Evolutionary conservation across 2,329 filamentous ascomycete species (phyloP), one percentile per base, ranked within the genome.

Genomic region (Pestalotiopsis sp.): DNA sequence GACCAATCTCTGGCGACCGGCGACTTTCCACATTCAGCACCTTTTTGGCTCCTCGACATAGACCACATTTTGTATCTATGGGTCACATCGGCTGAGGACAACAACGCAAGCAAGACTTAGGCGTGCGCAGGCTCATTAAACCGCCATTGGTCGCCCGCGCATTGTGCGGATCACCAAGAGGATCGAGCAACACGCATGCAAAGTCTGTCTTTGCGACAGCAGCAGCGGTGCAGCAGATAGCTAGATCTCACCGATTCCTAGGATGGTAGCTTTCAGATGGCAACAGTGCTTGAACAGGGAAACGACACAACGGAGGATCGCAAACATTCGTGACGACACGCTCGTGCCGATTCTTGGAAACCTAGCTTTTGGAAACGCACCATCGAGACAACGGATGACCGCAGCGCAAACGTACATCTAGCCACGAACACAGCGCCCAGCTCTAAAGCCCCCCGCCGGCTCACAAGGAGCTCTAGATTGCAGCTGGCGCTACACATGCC

Each of bases 331-430:
- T 66, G 55, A 59, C 64, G 35, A 57, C 58, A 14, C 14, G 26
- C 20, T n/a, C 58, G 22, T 40, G 35, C 56, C 30, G 52, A 48
- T 52, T 64, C 61, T 26, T 40, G 40, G 30, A 69, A 66, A 68
- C 65, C 68, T 66, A 64, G 64, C 64, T 67, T 26, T 67, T 70
- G 66, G 63, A 65, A 70, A 71, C 67, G 65, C 62, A 71, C 70
- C 72, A 68, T 66, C 68, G 67, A 68, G 70, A 68, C 71, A 68
- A 71, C 75, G 71, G 71, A 73, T 72, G 70, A 68, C 70, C 68
- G 66, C 65, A 67, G 70, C 68, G 69, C 70, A 71, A 65, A 44
- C 26, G 44, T 26, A 69, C 66, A 65, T 52, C 44, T 62, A 65
- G 48, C 56, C 61, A 24, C 64, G 38, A 65, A 58, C 70, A 74